Evolutionary conservation across 148 eudicot genomes (phyloP), one percentile per base, ranked within the genome.

Genomic region (Camellia sinensis): DNA sequence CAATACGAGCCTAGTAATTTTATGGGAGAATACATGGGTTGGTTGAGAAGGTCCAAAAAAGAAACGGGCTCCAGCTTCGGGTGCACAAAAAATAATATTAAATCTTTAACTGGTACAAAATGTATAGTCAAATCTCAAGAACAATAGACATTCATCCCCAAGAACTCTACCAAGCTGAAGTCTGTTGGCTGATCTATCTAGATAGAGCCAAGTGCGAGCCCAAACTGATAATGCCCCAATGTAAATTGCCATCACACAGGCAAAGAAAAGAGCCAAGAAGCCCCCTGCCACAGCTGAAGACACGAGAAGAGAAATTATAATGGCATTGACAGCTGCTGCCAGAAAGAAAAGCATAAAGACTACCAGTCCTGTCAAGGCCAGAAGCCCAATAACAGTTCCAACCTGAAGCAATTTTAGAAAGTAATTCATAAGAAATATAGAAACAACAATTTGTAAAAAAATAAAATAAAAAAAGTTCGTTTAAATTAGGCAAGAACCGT

Each of bases 281-380:
- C 96, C 97, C 77, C 98, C 94, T 63, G 89, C 94, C 56, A 94
- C 93, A 8, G 90, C 98, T 81, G 92, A 73, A 54, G 97, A 90
- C 83, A 91, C 59, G 50, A 94, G 85, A 79, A 92, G 90, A 14
- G 97, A 94, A 63, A 94, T 79, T 69, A 94, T 76, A 48, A 94
- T 82, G 57, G 94, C 94, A 85, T 88, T 92, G 73, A 87, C 29
- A 65, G 91, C 91, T 80, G 98, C 94, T 10, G 91, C 91, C 41
- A 87, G 80, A 83, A 94, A 87, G 85, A 94, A 91, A 54, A 94
- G 85, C 89, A 86, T 77, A 76, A 92, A 91, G 69, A 92, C 86
- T 12, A 86, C 82, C 80, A 92, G 52, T 75, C 94, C 97, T 3
- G 92, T 85, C 80, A 94, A 70, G 18, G 88, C 80, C 73, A 94